Evolutionary conservation across 805 yeast species (phyloP).

Genomic region (Sugiyamaella qingdaonensis): DNA sequence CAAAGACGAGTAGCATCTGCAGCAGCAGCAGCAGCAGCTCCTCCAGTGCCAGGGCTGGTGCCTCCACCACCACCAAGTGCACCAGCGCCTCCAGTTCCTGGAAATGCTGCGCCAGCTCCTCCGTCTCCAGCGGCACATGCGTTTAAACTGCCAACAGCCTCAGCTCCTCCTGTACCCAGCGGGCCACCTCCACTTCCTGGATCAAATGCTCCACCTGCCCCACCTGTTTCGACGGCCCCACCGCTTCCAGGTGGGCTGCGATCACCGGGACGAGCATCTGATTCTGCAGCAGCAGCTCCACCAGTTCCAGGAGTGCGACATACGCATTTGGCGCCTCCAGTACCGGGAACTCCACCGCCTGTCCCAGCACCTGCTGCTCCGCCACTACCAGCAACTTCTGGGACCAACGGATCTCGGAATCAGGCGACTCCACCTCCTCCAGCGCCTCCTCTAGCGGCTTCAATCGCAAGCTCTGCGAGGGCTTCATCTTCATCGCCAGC

Average conservation of each 20-base stretch:
- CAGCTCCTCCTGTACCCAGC: slow-evolving; percentile 16
- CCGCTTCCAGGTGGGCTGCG: background rate
- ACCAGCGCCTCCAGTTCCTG: slow-evolving; percentile 23
- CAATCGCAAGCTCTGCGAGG: slow-evolving; percentile 2
- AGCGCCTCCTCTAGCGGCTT: slow-evolving; percentile 7
- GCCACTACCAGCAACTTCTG: slow-evolving; percentile 9
- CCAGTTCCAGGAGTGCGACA: slow-evolving; percentile 12
- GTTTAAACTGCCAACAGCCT: slow-evolving; percentile 19
- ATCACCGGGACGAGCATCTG: too few species aligned
- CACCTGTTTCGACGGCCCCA: slow-evolving; percentile 25
- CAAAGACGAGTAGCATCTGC: slow-evolving; percentile 20
- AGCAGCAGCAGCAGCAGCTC: slow-evolving; percentile 22
- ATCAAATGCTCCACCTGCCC: slow-evolving; percentile 19
- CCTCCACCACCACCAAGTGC: slow-evolving; percentile 25
- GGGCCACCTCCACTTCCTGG: slow-evolving; percentile 20
- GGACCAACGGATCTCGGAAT: slow-evolving; percentile 7
- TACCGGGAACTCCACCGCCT: background rate
- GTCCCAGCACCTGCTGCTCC: slow-evolving; percentile 14
- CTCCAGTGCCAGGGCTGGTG: slow-evolving; percentile 26
- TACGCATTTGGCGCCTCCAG: slow-evolving; percentile 2
- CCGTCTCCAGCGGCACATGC: slow-evolving; percentile 15
- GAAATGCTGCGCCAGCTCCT: slow-evolving; percentile 14
- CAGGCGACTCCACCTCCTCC: slow-evolving; percentile 7
- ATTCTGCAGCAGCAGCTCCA: background rate
- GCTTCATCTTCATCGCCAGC: slow-evolving; percentile 25